These are phyloP conservation scores for Collariella sp. DNA, from an alignment of 495 filamentous ascomycete genomes.

Conservation along the genomic window DNA sequence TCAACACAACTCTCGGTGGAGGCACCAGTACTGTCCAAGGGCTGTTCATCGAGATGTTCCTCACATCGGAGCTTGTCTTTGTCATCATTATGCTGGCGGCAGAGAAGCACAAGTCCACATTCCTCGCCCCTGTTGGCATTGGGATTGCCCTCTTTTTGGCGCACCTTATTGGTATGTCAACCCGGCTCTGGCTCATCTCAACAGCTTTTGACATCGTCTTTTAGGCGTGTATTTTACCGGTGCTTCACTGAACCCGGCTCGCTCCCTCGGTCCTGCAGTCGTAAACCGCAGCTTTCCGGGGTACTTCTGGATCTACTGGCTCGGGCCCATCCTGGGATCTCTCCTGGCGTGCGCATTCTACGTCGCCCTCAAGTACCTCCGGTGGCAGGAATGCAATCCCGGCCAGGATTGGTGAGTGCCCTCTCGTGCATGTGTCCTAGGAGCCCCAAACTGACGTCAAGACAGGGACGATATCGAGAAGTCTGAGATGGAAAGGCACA, in stretches of 20 bases:
- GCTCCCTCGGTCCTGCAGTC: slow-evolving; percentile 47
- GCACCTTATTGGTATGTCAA: slow-evolving; percentile 45
- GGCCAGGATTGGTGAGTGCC: slow-evolving; percentile 27
- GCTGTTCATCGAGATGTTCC: slow-evolving; percentile 70
- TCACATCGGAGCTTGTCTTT: slow-evolving; percentile 69
- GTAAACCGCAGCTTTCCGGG: slow-evolving; percentile 52
- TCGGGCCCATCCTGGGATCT: slow-evolving; percentile 49
- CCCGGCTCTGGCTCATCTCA: neutral
- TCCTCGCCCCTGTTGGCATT: slow-evolving; percentile 69
- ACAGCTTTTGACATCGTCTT: neutral
- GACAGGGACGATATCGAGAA: slow-evolving; percentile 17
- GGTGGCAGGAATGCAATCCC: slow-evolving; percentile 67
- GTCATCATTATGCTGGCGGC: slow-evolving; percentile 75
- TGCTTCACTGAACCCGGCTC: slow-evolving; percentile 51
- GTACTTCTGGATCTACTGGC: slow-evolving; percentile 66
- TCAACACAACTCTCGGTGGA: slow-evolving; percentile 51
- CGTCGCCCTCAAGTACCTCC: slow-evolving; percentile 53
- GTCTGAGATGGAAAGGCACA: neutral
- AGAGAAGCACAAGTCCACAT: slow-evolving; percentile 75
- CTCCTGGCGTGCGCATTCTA: slow-evolving; percentile 63
- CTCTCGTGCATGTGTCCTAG: too few species aligned
- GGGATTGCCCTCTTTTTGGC: slow-evolving; percentile 64
- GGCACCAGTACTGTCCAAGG: slow-evolving; percentile 52
- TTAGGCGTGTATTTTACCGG: slow-evolving; percentile 53
- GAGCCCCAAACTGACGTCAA: too few species aligned